Conservation (phyloP, 768 basidiomycete species). For the Bullera alba region DNA sequence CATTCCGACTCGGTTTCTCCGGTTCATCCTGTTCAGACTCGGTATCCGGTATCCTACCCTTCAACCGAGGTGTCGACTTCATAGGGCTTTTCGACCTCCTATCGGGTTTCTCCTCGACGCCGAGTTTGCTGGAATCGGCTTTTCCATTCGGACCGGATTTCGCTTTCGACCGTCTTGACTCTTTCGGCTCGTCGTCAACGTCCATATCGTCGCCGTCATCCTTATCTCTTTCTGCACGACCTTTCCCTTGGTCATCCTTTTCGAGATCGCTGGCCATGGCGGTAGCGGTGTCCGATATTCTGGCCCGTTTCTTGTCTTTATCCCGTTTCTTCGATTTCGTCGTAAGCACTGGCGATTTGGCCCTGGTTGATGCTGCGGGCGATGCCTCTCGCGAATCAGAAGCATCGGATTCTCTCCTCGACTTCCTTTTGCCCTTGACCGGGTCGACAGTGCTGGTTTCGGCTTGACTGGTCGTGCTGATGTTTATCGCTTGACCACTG, state of each 20-base stretch:
- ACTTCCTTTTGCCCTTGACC: constrained; percentile 15
- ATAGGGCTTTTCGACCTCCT: constrained; percentile 1
- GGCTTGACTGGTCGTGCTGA: background rate
- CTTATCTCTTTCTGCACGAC: background rate
- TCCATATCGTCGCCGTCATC: constrained; percentile 1
- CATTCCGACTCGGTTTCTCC: background rate
- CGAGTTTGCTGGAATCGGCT: background rate
- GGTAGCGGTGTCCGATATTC: constrained; percentile 1
- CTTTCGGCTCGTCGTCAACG: constrained; percentile 2
- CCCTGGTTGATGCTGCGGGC: constrained; percentile 5
- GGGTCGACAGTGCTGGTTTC: background rate
- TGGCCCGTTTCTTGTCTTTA: constrained; percentile 12
- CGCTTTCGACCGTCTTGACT: background rate
- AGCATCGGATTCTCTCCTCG: constrained; percentile 4
- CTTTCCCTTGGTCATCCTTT: background rate
- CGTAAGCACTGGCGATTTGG: constrained; percentile 4
- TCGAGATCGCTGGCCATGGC: background rate
- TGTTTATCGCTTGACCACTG: background rate
- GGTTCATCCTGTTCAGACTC: background rate
- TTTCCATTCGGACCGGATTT: background rate
- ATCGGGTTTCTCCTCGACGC: constrained; percentile 1
- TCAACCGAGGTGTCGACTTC: background rate
- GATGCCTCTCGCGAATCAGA: constrained; percentile 8
- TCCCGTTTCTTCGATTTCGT: constrained; percentile 8
- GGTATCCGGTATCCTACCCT: background rate